Evolutionary conservation across 257 asterid genomes (phyloP).

Genomic region (Nicotiana tabacum): DNA sequence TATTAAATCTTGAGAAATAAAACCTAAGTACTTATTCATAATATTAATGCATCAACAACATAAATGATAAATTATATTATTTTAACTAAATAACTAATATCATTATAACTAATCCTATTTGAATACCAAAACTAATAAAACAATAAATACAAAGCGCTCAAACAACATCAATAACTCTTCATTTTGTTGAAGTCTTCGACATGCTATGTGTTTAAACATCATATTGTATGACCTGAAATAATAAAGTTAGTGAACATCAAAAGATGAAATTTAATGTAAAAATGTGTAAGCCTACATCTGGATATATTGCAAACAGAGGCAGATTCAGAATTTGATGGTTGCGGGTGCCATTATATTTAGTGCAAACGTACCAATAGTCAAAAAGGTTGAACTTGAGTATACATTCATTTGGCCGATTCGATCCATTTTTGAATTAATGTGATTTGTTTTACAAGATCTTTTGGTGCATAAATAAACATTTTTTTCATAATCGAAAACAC

Average conservation of each 20-base stretch:
- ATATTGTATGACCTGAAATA: background rate
- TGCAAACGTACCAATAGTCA: no score
- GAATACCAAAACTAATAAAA: background rate
- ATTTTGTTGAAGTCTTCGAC: background rate
- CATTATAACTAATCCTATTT: background rate
- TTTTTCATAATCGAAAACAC: no score
- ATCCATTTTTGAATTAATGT: no score
- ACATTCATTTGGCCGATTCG: no score
- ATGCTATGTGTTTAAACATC: background rate
- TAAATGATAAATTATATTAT: background rate
- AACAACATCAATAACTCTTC: background rate
- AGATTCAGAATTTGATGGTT: no score
- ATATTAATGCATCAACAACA: background rate
- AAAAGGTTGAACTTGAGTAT: no score
- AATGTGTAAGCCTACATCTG: no score
- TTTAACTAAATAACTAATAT: background rate
- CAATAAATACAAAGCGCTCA: background rate
- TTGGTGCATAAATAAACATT: no score
- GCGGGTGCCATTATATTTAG: no score
- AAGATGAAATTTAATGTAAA: background rate
- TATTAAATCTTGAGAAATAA: background rate
- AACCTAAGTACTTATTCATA: background rate
- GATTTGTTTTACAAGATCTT: no score
- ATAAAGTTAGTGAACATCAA: background rate
- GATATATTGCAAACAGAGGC: no score